Percentiles rank a stretch among this genome's conserved stretches.
phyloP scores from a whole-genome alignment of 352 stramenopile genomes.

The Thraustotheca clavata region DNA sequence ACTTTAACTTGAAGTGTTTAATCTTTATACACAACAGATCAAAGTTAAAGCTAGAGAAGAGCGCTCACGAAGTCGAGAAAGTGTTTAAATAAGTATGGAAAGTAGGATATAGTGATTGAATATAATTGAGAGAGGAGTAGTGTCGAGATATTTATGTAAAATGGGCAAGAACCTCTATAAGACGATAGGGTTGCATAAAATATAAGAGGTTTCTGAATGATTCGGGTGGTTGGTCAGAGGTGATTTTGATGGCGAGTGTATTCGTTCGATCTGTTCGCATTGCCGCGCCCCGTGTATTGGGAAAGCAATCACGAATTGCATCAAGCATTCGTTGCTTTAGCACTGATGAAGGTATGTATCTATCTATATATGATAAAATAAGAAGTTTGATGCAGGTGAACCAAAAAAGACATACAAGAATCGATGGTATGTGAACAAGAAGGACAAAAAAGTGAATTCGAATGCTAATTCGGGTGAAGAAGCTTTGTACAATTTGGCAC shows the following conservation, averaged over 20 bases:
- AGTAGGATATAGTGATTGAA: too few species aligned
- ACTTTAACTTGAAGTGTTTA: too few species aligned
- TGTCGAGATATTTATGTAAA: too few species aligned
- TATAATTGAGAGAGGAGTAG: too few species aligned
- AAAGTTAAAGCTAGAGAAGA: too few species aligned
- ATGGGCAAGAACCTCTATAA: too few species aligned
- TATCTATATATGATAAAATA: neutral
- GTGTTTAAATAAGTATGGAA: too few species aligned
- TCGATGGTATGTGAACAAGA: neutral
- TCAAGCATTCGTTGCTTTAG: neutral
- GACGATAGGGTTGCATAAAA: too few species aligned
- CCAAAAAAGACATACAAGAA: neutral
- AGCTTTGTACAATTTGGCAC: neutral
- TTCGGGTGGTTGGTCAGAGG: constrained; percentile 9
- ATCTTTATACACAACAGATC: too few species aligned
- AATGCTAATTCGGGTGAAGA: neutral
- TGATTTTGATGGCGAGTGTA: constrained; percentile 5
- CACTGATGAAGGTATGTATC: neutral
- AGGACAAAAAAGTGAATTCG: neutral
- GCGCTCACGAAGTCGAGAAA: too few species aligned
- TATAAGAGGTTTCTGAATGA: too few species aligned
- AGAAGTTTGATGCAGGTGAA: neutral
- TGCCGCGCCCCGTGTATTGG: neutral
- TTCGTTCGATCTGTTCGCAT: neutral
- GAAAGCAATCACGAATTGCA: neutral